Base-by-base conservation (phyloP, 257 asterid species). In the Nyctanthes arbortristis region DNA sequence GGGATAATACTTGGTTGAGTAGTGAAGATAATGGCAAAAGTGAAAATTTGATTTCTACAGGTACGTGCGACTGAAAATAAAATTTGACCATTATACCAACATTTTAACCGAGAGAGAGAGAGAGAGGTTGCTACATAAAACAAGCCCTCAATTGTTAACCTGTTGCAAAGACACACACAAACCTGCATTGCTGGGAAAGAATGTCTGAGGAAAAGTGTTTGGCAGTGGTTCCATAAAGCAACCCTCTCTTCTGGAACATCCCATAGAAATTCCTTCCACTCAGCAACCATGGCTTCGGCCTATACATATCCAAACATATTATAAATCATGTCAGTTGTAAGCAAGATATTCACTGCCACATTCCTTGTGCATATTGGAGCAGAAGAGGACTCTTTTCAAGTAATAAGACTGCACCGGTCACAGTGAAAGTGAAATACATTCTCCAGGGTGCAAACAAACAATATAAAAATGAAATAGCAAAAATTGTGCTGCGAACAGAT, bases 251-350 rank as follows among this genome's bases (percentile, higher is more conserved):
- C 99, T 58, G 93, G 93, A 76, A 94, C 96, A 81, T 94, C 96
- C 99, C 96, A 91, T 58, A 94, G 96, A 75, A 87, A 94, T 84
- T 94, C 97, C 82, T 89, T 94, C 96, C 97, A 94, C 74, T 94
- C 99, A 24, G 95, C 81, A 65, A 94, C 97, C 97, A 94, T 89
- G 84, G 97, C 92, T 81, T 91, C 96, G 76, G 97, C 99, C 99
- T 94, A 77, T 66, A 80, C 70, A 74, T 69, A 54, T 34, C 68
- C 77, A 84, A 56, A 78, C 74, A 76, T 54, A 66, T 45, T 40
- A 82, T 61, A 78, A 72, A 74, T 56, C 56, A 55, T 62, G 78
- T 40, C 36, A 70, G 61, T 77, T 27, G 60, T 28, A 33, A 68
- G 61, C 70, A 71, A 63, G 72, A 45, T 43, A 72, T 16, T n/a